Evolutionary conservation across 1,284 basidiomycete genomes (phyloP), one percentile per base, ranked within the genome.

Genomic region (Gomphus bonarii): DNA sequence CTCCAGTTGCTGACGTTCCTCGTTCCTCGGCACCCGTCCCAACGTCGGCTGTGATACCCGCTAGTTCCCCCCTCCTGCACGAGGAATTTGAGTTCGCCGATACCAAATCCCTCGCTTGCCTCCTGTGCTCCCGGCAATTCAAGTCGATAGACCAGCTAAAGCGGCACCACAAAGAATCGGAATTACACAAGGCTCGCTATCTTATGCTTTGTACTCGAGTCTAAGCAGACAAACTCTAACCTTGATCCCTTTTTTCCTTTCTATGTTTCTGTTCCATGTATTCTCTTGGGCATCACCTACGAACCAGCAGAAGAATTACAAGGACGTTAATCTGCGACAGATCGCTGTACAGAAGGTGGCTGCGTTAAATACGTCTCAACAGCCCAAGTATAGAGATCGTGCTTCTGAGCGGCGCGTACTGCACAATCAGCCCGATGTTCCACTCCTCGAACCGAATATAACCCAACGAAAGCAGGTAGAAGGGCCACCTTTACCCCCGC

Each of bases 91-190:
- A 91, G 66, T 93, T 87, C 64, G 79, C 86, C 31, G 90, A 93
- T 66, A 72, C 77, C 7, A 72, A 68, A 61, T 81, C 82, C 56
- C 73, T 89, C 65, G 86, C 85, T 44, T 97, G 94, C 68, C 69
- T 97, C 51, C 81, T 97, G 7, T 97, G 94, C 66, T 83, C 91
- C 55, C 81, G 94, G 28, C 89, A 94, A 67, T 94, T 97, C 81
- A 95, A 95, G 71, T 75, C 81, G 3, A 64, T 86, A 55, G 91
- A 95, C 12, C 83, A 90, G 63, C 76, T 97, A 49, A 83, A 80
- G 65, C 83, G 91, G 43, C 94, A 97, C 67, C 91, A 88, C 67
- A 86, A 84, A 62, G 86, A 91, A 72, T 97, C 94, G 28, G 88
- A 89, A 66, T 74, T 97, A 61, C 94, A 97, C 73, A 97, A 95